These are phyloP conservation scores for Suhomyces anneliseae DNA, from an alignment of 1,139 yeast species.

Conservation along the genomic window DNA sequence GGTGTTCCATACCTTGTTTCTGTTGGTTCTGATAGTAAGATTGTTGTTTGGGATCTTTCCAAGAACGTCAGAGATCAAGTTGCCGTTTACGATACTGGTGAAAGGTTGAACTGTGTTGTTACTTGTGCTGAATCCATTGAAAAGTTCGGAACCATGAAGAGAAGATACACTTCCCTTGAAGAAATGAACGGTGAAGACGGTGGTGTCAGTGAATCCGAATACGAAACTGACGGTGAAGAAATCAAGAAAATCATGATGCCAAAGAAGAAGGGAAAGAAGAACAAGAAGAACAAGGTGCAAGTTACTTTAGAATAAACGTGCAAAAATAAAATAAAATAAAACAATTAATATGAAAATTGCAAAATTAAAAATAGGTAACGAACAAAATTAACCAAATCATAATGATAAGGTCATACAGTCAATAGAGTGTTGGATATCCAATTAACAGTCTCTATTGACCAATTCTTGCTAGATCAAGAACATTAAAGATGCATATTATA, in stretches of 20 bases:
- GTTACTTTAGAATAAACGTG: slow-evolving; percentile 52
- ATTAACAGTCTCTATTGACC: not conserved
- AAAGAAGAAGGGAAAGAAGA: slow-evolving; percentile 42
- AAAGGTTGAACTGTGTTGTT: slow-evolving; percentile 83
- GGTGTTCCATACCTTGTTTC: slow-evolving; percentile 60
- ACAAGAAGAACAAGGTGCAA: slow-evolving; percentile 42
- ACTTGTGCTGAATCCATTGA: slow-evolving; percentile 80
- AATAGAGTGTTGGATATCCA: no score
- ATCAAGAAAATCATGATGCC: slow-evolving; percentile 47
- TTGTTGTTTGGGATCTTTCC: slow-evolving; percentile 83
- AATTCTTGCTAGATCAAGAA: not conserved
- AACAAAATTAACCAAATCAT: not conserved
- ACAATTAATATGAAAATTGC: not conserved
- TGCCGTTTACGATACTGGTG: slow-evolving; percentile 92
- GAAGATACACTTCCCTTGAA: slow-evolving; percentile 49
- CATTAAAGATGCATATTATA: not conserved
- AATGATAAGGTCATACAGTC: no score
- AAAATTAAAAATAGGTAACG: not conserved
- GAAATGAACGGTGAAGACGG: slow-evolving; percentile 23
- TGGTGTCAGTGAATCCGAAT: slow-evolving; percentile 61
- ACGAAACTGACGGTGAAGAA: slow-evolving; percentile 60
- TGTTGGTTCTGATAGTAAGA: slow-evolving; percentile 89
- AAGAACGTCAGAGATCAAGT: slow-evolving; percentile 61
- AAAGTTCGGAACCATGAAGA: slow-evolving; percentile 68
- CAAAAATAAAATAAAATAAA: not conserved